Base-by-base conservation (phyloP, 192 early-diverging fungal genomes). In the Rhizoclosmatium sp. region DNA sequence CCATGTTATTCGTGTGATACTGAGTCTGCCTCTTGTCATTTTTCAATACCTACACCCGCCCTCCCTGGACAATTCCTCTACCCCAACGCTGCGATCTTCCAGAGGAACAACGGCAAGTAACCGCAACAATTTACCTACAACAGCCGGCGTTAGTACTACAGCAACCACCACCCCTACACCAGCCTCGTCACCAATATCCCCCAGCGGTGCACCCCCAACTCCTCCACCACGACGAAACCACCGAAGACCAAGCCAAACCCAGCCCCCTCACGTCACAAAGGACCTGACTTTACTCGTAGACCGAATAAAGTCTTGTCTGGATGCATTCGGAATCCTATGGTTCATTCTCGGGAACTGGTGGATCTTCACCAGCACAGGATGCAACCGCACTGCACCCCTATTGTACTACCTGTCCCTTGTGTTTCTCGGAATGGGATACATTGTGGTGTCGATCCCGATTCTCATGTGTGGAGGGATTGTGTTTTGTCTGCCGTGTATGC, bases 321-420 rank as follows among this genome's bases (percentile, higher is more conserved):
- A 91, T 66, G 48, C 91, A n/a, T 82, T 89, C 77, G 84, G 87
- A 23, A 85, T 89, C n/a, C 81, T 91, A 16, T 85, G 91, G 86
- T 94, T 92, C 71, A 80, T 94, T 59, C 74, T 88, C 62, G 93
- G 91, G 76, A 94, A 94, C 78, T 91, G 91, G 78, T 89, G 90
- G 71, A 71, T 92, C 46, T 93, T 94, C 78, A 81, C 82, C 39
- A 83, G 82, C 60, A 62, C 71, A 9, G 69, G 62, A 4, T 92
- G 89, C 74, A 78, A 78, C 39, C 2, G 62, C 0, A 80, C 78
- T 54, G 90, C 92, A 47, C 91, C 91, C 2, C 76, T 80, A 48
- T 78, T 94, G 9, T 93, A 91, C 71, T 90, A 91, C 49, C 76
- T 86, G 1, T 85, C 90, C 9, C 79, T 94, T 19, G 81, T 88